Base-by-base conservation (phyloP, 345 rosid species). In the Adansonia digitata region DNA sequence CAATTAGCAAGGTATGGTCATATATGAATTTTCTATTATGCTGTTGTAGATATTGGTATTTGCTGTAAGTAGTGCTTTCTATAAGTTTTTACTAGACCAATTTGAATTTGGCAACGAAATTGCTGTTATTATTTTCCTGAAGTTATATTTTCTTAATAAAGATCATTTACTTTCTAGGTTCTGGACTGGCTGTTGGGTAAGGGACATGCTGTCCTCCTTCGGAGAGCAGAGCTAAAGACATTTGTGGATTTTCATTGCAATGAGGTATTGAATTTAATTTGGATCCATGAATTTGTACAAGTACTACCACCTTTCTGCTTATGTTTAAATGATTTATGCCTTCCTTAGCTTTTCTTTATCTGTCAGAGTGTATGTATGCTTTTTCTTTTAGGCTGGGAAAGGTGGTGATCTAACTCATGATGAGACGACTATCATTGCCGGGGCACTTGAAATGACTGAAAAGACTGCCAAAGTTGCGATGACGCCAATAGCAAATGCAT, bases 121-220 rank as follows among this genome's bases (percentile, higher is more conserved):
- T 18, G 59, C 79, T 67, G 3, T 12, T 26, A 7, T 9, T 72
- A 17, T 31, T 42, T 57, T 34, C 75, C 14, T 69, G 49, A 70
- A 45, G 60, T n/a, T 56, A 62, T 53, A 11, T 57, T 65, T 64
- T 31, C 17, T 60, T 62, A 53, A 46, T 51, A 75, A 75, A 66
- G 72, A 59, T 35, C 31, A 17, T 51, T 42, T 72, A n/a, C 62
- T 27, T 8, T 81, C 63, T 80, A 94, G 98, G 89, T 94, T 73
- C 81, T 94, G 80, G 98, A 94, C 86, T 92, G 92, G 95, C 88
- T 94, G 98, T 80, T 94, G 85, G 98, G 98, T 68, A 94, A 92
- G 82, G 97, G 97, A 63, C 98, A 92, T 55, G 94, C 88, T 74
- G 95, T 78, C 75, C 97, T 94, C 51, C 77, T 94, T 76, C 82